These are phyloP conservation scores for Pyricularia pennisetigena DNA, from an alignment of 2,329 filamentous ascomycete species.

Conservation along the genomic window DNA sequence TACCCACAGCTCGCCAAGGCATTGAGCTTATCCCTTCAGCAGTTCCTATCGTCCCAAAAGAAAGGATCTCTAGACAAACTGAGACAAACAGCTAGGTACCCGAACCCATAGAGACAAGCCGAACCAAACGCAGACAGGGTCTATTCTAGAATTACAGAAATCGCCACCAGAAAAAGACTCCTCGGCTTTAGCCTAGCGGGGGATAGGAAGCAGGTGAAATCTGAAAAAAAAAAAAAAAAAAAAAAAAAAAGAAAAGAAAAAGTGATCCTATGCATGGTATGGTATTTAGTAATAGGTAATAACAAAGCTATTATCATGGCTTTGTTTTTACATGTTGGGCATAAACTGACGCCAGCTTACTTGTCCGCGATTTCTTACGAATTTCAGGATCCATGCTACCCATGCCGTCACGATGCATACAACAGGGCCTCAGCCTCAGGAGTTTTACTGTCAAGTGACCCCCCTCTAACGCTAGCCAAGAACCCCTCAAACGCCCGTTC, in stretches of 20 bases:
- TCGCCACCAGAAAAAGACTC: not conserved
- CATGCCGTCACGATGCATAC: not conserved
- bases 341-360: not conserved
- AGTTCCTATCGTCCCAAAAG: not conserved
- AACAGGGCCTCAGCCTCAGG: not conserved
- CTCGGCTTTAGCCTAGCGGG: not conserved
- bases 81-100: not conserved
- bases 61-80: not conserved
- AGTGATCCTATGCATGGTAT: no score
- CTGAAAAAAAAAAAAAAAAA: no score
- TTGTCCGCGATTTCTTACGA: no score
- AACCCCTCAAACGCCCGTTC: no score
- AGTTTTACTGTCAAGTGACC: not conserved
- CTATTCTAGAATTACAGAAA: not conserved
- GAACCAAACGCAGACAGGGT: not conserved
- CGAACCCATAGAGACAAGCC: not conserved
- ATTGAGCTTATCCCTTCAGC: not conserved
- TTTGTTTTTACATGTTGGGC: no score
- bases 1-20: not conserved
- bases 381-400: not conserved
- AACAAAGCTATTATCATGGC: no score
- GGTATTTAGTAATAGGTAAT: no score
- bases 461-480: no score
- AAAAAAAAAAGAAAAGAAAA: no score
- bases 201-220: not conserved